Conservation (phyloP, 1,284 basidiomycete genomes). For the Lignosus rhinocerotis region DNA sequence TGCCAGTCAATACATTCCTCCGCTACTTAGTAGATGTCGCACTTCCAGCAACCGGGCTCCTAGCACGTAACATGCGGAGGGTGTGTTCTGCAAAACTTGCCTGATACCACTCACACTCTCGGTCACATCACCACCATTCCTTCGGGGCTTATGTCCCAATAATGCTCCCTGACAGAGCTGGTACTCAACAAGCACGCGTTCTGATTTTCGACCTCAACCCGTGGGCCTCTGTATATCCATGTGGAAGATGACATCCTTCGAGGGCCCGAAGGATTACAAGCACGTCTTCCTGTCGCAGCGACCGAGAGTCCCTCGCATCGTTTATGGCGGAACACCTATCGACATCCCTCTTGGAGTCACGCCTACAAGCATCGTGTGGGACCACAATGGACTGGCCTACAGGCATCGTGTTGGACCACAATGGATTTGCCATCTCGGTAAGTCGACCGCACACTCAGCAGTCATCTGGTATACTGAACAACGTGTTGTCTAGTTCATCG, state of each 20-base stretch:
- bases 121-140: too few relatives aligned
- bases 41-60: background rate
- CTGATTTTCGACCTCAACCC: background rate
- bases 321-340: background rate
- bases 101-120: background rate
- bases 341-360: background rate
- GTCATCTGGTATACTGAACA: too few relatives aligned
- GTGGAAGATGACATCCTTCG: background rate
- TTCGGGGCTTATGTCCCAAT: background rate
- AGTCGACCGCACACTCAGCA: background rate
- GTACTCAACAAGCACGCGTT: background rate
- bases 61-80: background rate
- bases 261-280: background rate
- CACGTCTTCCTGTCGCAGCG: background rate
- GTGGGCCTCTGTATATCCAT: background rate
- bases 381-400: too few relatives aligned
- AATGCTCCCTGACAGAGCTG: background rate
- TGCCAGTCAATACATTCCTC: background rate
- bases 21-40: background rate
- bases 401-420: background rate
- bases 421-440: background rate
- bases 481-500: too few relatives aligned
- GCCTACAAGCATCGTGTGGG: background rate
- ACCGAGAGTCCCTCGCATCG: background rate
- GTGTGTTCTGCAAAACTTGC: background rate